These are phyloP conservation scores for Metschnikowia kunwiensis DNA, from an alignment of 805 yeast genomes.

Conservation along the genomic window DNA sequence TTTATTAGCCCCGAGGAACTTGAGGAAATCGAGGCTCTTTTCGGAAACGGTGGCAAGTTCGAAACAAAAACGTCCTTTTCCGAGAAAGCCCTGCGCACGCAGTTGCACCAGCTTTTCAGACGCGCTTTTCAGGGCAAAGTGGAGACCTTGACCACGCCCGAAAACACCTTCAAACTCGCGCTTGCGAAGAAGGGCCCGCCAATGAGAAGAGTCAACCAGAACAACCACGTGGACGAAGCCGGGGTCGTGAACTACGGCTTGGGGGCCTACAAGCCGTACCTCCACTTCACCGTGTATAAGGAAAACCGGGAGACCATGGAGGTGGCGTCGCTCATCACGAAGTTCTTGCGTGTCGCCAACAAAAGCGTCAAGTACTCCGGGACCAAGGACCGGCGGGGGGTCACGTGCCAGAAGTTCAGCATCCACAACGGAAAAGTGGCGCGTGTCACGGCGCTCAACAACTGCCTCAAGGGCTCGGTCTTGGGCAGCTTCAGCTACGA, in stretches of 20 bases:
- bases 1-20: constrained; percentile 61
- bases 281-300: constrained; percentile 81
- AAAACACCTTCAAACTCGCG: constrained; percentile 63
- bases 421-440: constrained; percentile 67
- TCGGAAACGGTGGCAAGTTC: constrained; percentile 52
- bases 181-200: constrained; percentile 42
- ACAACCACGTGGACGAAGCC: constrained; percentile 42
- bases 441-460: constrained; percentile 73
- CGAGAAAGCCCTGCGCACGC: constrained; percentile 73
- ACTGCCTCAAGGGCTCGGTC: constrained; percentile 68
- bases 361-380: constrained; percentile 81
- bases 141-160: constrained; percentile 74
- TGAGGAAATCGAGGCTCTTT: constrained; percentile 51
- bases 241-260: constrained; percentile 66
- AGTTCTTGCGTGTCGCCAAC: constrained; percentile 70
- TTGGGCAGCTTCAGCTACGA: constrained; percentile 77
- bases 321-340: constrained; percentile 71
- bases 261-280: constrained; percentile 65
- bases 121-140: constrained; percentile 68
- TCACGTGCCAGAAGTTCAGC: constrained; percentile 81
- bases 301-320: constrained; percentile 98
- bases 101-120: constrained; percentile 73
- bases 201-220: constrained; percentile 36
- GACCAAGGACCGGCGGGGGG: constrained; percentile 95
- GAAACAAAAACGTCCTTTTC: constrained; percentile 55